Percentiles rank a stretch among this genome's conserved stretches.
These are phyloP conservation scores for Planoprotostelium fungivorum DNA, from an alignment of 78 protist genomes.

Conservation along the genomic window DNA sequence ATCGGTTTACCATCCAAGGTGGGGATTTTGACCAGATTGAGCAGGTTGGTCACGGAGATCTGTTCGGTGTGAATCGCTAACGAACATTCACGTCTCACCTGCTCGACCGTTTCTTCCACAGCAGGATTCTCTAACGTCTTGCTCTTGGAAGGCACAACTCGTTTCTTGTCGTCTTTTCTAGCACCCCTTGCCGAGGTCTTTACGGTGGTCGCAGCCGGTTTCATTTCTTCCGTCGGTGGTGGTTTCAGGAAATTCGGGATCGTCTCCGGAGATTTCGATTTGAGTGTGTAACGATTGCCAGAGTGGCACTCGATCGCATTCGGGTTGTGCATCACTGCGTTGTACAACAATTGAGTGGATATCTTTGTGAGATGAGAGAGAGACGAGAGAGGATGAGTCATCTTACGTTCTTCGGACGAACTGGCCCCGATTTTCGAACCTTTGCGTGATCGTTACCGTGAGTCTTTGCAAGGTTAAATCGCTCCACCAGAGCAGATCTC, in stretches of 20 bases:
- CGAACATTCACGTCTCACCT: not conserved
- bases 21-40: not conserved
- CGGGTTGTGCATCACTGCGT: not conserved
- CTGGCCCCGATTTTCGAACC: too few species aligned
- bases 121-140: not conserved
- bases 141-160: not conserved
- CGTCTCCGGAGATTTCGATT: not conserved
- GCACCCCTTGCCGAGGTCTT: not conserved
- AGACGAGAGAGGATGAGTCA: not conserved
- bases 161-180: not conserved
- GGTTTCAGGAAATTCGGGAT: not conserved
- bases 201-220: not conserved
- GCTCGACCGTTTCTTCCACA: not conserved
- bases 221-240: not conserved
- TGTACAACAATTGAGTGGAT: not conserved
- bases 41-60: not conserved
- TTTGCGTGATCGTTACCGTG: too few species aligned
- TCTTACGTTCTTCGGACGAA: too few species aligned
- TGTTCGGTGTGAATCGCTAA: not conserved
- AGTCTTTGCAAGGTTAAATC: too few species aligned
- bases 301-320: not conserved
- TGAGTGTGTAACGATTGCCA: not conserved
- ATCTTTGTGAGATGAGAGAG: not conserved
- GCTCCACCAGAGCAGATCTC: too few species aligned
- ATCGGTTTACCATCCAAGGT: not conserved